Evolutionary conservation across 1,139 yeast genomes (phyloP), one percentile per base, ranked within the genome.

Genomic region (Taphrina pruni): DNA sequence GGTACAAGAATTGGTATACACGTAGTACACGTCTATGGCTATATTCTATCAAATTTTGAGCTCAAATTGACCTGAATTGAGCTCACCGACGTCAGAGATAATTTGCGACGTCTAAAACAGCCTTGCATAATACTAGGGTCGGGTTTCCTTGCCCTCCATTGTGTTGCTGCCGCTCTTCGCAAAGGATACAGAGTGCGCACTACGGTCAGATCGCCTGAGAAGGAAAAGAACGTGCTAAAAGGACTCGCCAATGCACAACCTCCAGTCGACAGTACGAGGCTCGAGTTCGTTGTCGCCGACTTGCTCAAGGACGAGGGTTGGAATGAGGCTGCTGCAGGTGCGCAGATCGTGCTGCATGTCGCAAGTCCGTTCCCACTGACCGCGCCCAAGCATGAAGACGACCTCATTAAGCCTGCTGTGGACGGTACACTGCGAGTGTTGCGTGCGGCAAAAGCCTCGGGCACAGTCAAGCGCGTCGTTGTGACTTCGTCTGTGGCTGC

Each of bases 401-500:
- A 76, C 41, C 71, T 79, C 56, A 75, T 84, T 61, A 77, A 77
- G 26, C 87, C 88, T 2, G 88, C 88, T 1, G 77, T 84, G 45
- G 75, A 81, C 60, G 88, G 88, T 41, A 84, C 87, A 4, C 75
- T 75, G 54, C 79, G 80, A 70, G 77, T 84, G 41, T 76, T 85
- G 61, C 75, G 76, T 17, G 81, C 86, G 1, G 79, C 83, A 58
- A 74, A 78, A 36, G 75, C 77, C 72, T 87, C 84, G 5, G 83
- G 85, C 17, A 81, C 82, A 60, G 84, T 86, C 58, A 81, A 79
- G 65, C 79, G 81, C 21, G 83, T 86, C 52, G 86, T 86, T 36
- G 77, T 85, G 36, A 86, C 89, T 0, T 85, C 88, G 0, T 84
- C 88, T 0, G 82, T 78, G 74, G 87, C 87, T 11, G 81, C 88